Evolutionary conservation across 73 alveolate genomes (phyloP).

Genomic region (Symbiodinium natans): DNA sequence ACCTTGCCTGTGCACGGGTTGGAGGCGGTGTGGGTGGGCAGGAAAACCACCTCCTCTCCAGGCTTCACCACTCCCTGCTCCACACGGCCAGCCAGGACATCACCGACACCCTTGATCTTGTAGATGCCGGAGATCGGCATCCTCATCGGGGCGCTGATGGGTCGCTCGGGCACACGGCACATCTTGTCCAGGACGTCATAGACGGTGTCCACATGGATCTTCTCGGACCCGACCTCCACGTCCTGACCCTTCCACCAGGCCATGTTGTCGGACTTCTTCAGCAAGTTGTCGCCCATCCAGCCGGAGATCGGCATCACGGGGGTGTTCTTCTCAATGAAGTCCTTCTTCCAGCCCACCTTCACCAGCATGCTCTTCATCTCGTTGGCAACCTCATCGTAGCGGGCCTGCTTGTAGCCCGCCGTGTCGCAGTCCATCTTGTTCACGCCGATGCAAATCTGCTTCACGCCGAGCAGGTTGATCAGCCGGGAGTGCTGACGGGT

Average conservation of each 20-base stretch:
- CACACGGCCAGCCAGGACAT: slow-evolving; percentile 95
- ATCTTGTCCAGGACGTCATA: slow-evolving; percentile 64
- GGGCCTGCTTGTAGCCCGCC: slow-evolving; percentile 62
- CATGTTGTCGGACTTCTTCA: slow-evolving; percentile 97
- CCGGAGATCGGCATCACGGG: slow-evolving; percentile 99
- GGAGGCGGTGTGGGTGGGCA: slow-evolving; percentile 93
- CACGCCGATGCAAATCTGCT: slow-evolving; percentile 97
- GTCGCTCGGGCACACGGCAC: slow-evolving; percentile 73
- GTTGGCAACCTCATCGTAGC: slow-evolving; percentile 96
- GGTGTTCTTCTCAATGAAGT: slow-evolving; percentile 97
- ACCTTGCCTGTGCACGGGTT: slow-evolving; percentile 89
- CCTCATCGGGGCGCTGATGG: slow-evolving; percentile 75
- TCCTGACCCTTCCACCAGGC: slow-evolving; percentile 96
- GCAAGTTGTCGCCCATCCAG: slow-evolving; percentile 98
- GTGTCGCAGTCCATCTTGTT: slow-evolving; percentile 98
- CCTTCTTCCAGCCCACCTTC: slow-evolving; percentile 97
- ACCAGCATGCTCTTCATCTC: slow-evolving; percentile 96
- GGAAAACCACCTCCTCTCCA: slow-evolving; percentile 95
- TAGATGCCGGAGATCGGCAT: slow-evolving; percentile 94
- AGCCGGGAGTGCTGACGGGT: slow-evolving; percentile 98
- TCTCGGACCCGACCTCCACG: slow-evolving; percentile 53
- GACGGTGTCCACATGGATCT: slow-evolving; percentile 62
- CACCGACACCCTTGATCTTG: slow-evolving; percentile 96
- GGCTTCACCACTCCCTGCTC: slow-evolving; percentile 95
- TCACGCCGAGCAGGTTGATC: slow-evolving; percentile 99